Conservation (phyloP, 148 eudicot species). For the Chenopodium berlandieri region DNA sequence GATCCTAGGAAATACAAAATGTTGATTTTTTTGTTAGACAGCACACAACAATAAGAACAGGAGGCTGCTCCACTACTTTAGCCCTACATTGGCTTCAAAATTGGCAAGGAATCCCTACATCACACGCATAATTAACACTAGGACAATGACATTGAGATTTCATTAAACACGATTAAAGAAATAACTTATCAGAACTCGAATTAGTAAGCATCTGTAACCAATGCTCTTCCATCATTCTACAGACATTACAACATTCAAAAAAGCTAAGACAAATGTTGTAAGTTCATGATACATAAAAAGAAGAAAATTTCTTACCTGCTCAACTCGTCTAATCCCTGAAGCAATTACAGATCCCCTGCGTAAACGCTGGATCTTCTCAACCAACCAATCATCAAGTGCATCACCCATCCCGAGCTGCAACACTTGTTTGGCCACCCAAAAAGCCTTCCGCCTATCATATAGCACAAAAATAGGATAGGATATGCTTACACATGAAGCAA, state of each 20-base stretch:
- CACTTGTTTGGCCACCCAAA: constrained; percentile 97
- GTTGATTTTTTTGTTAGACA: no score
- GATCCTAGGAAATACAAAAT: not conserved
- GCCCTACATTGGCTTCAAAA: no score
- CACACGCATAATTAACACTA: no score
- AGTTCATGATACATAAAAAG: not conserved
- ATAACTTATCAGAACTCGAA: not conserved
- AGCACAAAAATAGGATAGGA: constrained; percentile 1
- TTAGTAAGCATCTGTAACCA: not conserved
- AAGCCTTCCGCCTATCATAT: constrained; percentile 75
- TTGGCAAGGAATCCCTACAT: no score
- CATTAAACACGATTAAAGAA: no score
- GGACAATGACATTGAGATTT: no score
- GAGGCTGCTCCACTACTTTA: no score
- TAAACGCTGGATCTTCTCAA: constrained; percentile 85
- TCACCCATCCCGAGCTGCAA: constrained; percentile 98
- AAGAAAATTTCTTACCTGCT: constrained; percentile 53
- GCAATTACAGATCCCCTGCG: constrained; percentile 88
- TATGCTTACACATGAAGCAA: constrained; percentile 3
- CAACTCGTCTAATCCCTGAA: constrained; percentile 79
- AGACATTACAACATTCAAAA: not conserved
- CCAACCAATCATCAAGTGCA: constrained; percentile 99
- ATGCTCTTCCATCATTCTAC: not conserved
- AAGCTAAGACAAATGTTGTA: not conserved
- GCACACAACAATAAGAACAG: no score